These are phyloP conservation scores for Rhodamnia rubescens DNA, from an alignment of 345 rosid genomes.

Conservation along the genomic window DNA sequence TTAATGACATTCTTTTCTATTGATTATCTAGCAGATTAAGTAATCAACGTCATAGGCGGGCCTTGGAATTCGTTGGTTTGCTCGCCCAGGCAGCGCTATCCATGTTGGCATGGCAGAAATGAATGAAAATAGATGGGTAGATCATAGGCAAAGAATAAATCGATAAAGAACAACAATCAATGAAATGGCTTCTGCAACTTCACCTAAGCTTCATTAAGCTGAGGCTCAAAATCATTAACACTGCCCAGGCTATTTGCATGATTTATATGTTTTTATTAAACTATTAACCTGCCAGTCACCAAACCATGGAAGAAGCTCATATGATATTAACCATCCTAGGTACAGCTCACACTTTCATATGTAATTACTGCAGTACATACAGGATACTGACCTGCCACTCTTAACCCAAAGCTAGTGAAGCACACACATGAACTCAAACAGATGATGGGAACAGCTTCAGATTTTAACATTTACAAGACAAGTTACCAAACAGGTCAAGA, in stretches of 20 bases:
- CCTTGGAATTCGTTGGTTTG: too few relatives aligned
- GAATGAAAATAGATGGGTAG: not conserved
- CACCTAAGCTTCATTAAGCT: not conserved
- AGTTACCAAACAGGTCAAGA: not conserved
- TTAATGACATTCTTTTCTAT: not conserved
- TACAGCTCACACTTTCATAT: not conserved
- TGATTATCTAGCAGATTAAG: not conserved
- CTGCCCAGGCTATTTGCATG: not conserved
- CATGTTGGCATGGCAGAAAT: too few relatives aligned
- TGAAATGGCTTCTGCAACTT: not conserved
- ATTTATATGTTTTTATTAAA: not conserved
- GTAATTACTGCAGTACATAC: not conserved
- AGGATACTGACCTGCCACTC: not conserved
- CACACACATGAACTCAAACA: not conserved
- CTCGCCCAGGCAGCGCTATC: too few relatives aligned
- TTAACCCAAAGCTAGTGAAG: not conserved
- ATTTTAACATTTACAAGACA: not conserved
- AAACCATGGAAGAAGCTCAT: not conserved
- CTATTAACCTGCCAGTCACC: not conserved
- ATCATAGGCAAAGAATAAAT: not conserved
- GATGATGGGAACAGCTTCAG: not conserved
- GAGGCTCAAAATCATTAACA: not conserved
- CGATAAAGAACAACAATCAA: not conserved
- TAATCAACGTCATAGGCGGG: not conserved
- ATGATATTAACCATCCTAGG: not conserved